Conservation (phyloP, 31 red algal species). For the Asparagopsis taxiformis region DNA sequence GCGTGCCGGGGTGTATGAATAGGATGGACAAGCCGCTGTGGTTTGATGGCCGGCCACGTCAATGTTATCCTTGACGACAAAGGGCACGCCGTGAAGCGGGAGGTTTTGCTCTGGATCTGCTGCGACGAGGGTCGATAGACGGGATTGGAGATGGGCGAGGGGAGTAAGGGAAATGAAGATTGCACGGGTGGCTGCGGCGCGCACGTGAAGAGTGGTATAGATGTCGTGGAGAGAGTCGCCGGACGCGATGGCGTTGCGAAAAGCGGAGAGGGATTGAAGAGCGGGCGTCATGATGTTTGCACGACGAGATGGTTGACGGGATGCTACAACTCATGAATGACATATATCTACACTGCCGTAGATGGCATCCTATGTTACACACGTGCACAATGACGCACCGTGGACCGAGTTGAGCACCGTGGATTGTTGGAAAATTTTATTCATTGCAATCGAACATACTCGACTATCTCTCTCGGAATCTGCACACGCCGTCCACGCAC, state of each 20-base stretch:
- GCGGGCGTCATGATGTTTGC: no score
- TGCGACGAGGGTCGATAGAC: slow-evolving; percentile 1
- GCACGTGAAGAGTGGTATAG: background rate
- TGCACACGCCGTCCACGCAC: no score
- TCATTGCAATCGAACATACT: no score
- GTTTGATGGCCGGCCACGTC: slow-evolving; percentile 51
- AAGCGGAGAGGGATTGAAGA: background rate
- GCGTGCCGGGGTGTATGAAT: slow-evolving; percentile 7
- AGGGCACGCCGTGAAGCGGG: slow-evolving; percentile 80
- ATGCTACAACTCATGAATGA: no score
- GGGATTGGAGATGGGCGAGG: background rate
- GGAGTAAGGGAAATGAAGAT: slow-evolving; percentile 30
- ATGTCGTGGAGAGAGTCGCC: background rate
- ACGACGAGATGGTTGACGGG: no score
- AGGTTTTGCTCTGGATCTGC: slow-evolving; percentile 12
- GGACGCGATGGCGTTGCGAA: background rate
- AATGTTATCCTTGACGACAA: slow-evolving; percentile 89
- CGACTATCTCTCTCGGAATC: no score
- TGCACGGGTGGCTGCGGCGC: slow-evolving; percentile 7
- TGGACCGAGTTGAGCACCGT: no score
- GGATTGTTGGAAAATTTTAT: no score
- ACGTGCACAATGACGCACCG: no score
- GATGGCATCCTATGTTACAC: no score
- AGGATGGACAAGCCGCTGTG: slow-evolving; percentile 46
- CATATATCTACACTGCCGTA: no score